These are phyloP conservation scores for Macrotyloma uniflorum DNA, from an alignment of 306 rosid genomes.

Conservation along the genomic window DNA sequence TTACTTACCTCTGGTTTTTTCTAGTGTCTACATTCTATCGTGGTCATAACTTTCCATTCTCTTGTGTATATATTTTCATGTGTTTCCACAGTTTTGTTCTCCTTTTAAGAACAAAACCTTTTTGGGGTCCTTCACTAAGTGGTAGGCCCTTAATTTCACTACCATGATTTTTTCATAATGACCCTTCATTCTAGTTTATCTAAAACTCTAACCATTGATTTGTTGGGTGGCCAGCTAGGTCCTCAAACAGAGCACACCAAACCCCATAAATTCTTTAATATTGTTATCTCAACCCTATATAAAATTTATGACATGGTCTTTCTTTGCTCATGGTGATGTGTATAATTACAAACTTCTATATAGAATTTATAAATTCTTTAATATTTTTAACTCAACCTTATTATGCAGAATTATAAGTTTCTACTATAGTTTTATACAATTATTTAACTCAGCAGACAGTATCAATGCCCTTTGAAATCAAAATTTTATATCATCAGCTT, in stretches of 20 bases:
- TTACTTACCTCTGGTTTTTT: constrained; percentile 36
- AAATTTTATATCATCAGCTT: constrained; percentile 29
- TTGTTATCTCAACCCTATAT: background rate
- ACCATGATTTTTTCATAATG: constrained; percentile 38
- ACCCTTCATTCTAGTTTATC: constrained; percentile 2
- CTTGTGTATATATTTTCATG: constrained; percentile 17
- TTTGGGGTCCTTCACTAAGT: background rate
- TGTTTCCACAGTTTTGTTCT: constrained; percentile 22
- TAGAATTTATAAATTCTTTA: background rate
- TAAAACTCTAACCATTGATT: constrained; percentile 14
- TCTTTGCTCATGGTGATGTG: constrained; percentile 14
- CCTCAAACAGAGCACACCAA: constrained; percentile 24
- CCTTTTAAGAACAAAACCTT: constrained; percentile 5
- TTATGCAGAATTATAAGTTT: too few relatives aligned
- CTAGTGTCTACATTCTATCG: background rate
- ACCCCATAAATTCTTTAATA: constrained; percentile 17
- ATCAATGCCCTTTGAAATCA: constrained; percentile 22
- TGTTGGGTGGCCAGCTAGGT: constrained; percentile 33
- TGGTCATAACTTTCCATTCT: constrained; percentile 15
- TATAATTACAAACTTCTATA: background rate
- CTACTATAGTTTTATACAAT: background rate
- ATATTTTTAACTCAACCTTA: too few relatives aligned
- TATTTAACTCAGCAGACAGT: background rate
- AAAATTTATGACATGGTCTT: background rate
- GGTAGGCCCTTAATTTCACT: constrained; percentile 40